Evolutionary conservation across 2,329 filamentous ascomycete genomes (phyloP), one percentile per base, ranked within the genome.

Genomic region (Aureobasidium mangrovei): DNA sequence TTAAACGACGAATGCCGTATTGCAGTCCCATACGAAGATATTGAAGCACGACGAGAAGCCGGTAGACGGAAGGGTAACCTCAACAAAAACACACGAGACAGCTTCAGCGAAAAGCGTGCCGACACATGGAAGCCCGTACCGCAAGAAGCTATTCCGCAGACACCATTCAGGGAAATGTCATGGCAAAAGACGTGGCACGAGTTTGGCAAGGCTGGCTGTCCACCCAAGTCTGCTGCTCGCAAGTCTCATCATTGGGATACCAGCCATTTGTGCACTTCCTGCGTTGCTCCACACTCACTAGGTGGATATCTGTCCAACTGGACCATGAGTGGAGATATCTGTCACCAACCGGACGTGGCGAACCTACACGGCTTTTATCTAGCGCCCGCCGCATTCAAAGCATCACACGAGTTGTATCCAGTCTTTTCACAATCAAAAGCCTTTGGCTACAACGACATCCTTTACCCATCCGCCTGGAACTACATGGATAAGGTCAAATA

Each of bases 401-500:
- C 83, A 0, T 78, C 84, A 1, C 77, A 81, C 57, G 75, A 83
- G 24, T 74, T 93, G 3, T 69, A 86, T 2, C 88, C 88, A 0
- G 73, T 93, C 8, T 93, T 93, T 69, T 86, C 86, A 58, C 78
- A 86, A 56, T 84, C 82, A 46, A 89, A 88, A 61, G 81, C 84
- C 1, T 75, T 79, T 42, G 82, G 83, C 4, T 91, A 87, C 69
- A 81, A 78, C 59, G 88, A 94, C 64, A 87, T 94, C 33, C 69
- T 91, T 26, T 85, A 90, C 51, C 88, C 88, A 0, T 73, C 77
- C 61, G 68, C 78, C 0, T 82, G 78, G 79, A 82, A 81, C 60
- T 83, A 83, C 59, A 68, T 80, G 56, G 77, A 80, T 57, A 82
- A 81, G 63, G 74, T 74, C 9, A 69, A 70, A 57, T 79, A 80